Base-by-base conservation (phyloP, 208 protist species). In the Trypanosoma conorhini region DNA sequence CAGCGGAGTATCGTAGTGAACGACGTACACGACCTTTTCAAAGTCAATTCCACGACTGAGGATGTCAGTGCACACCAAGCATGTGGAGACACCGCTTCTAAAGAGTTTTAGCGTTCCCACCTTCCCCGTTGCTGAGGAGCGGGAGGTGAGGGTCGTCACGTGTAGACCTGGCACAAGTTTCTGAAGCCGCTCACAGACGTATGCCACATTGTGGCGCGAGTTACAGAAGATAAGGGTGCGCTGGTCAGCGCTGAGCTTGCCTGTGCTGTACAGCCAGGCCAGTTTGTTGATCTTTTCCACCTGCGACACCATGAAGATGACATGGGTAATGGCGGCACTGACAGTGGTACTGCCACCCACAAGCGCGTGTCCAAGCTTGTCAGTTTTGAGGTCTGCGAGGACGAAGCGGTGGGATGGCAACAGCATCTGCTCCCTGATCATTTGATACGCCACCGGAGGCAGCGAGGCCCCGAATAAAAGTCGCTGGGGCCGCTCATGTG, bases 31-130 rank as follows among this genome's bases (percentile, higher is more conserved):
- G 7, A 99, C 96, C 0, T 73, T 77, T 12, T 91, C 81, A 69
- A 99, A 99, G 80, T 99, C 98, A 42, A 98, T 86, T 26, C 95
- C 98, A 50, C 99, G 92, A 3, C 98, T 99, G 24, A 98, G 95
- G 24, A 99, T 92, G 83, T 99, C 98, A 21, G 99, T 99, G 74
- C 88, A 98, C 5, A 99, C 71, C 1, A 99, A 90, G 26, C 98
- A 83, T 54, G 76, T 93, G 15, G 84, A 95, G 30, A 97, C 80
- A 48, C 98, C 98, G 3, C 68, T 85, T 28, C 89, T 48, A 72
- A 99, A 99, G 66, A 97, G 90, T 59, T 96, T 83, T 62, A 99
- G 82, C 19, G 83, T 84, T 0, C 82, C 86, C 8, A 79, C 66
- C 19, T 85, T 83, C 42, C 76, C 88, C 30, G 80, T 83, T 21